These are phyloP conservation scores for Lagenidium giganteum DNA, from an alignment of 352 stramenopile species.

Conservation along the genomic window DNA sequence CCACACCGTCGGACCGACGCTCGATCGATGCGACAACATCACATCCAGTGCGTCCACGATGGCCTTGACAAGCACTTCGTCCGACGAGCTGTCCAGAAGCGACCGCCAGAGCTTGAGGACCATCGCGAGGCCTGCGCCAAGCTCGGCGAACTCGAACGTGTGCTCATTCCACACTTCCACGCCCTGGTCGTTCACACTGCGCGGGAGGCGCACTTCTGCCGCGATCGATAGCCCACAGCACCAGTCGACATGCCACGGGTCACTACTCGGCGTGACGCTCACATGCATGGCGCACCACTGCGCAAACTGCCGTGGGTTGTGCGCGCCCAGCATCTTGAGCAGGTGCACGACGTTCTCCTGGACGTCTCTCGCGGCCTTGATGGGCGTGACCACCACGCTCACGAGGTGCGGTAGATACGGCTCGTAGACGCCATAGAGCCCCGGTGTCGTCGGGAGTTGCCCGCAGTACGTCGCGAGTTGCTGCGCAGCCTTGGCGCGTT, in stretches of 20 bases:
- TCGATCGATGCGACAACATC: constrained; percentile 15
- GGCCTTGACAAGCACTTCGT: constrained; percentile 14
- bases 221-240: constrained; percentile 15
- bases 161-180: constrained; percentile 11
- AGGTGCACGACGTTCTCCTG: constrained; percentile 21
- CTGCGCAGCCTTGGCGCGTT: constrained; percentile 23
- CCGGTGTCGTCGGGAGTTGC: constrained; percentile 18
- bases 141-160: constrained; percentile 15
- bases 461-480: constrained; percentile 20
- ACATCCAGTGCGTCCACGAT: constrained; percentile 12
- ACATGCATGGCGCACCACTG: constrained; percentile 19
- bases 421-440: constrained; percentile 22
- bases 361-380: constrained; percentile 19
- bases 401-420: constrained; percentile 18
- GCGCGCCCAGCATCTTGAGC: constrained; percentile 19
- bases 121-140: constrained; percentile 11
- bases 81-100: constrained; percentile 14
- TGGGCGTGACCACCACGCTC: constrained; percentile 12
- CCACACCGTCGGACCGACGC: constrained; percentile 5
- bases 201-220: constrained; percentile 17
- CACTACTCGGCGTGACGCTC: constrained; percentile 8
- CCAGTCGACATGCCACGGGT: constrained; percentile 23
- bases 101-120: constrained; percentile 20
- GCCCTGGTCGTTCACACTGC: background rate
- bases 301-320: constrained; percentile 18